Percentiles rank a stretch among this genome's conserved stretches.
These are phyloP conservation scores for Alternaria ethzedia DNA, from an alignment of 2,329 filamentous ascomycete species.

Conservation along the genomic window DNA sequence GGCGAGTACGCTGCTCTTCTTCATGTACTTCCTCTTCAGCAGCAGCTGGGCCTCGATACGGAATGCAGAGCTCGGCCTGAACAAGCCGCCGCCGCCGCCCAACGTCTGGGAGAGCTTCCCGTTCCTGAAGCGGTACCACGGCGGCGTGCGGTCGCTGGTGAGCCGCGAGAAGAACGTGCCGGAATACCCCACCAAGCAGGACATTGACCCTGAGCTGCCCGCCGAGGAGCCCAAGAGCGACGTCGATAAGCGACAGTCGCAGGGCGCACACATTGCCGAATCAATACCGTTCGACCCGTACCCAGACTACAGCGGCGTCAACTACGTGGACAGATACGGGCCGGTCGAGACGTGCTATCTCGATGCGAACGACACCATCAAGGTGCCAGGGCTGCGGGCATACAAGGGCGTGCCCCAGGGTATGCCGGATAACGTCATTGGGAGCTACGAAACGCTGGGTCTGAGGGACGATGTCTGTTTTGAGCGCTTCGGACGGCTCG, in stretches of 20 bases:
- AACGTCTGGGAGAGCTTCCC: conserved; percentile 85
- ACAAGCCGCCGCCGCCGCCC: conserved; percentile 67
- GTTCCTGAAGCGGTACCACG: conserved; percentile 88
- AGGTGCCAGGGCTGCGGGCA: conserved; percentile 73
- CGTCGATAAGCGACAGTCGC: conserved; percentile 41
- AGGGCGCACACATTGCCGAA: conserved; percentile 35
- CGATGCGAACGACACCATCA: conserved; percentile 68
- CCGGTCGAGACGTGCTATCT: conserved; percentile 79
- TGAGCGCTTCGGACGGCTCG: conserved; percentile 85
- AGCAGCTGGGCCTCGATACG: conserved; percentile 75
- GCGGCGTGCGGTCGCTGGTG: conserved; percentile 78
- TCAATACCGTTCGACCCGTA: conserved; percentile 69
- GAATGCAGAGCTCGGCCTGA: conserved; percentile 63
- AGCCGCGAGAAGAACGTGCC: conserved; percentile 70
- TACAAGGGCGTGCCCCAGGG: conserved; percentile 81
- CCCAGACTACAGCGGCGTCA: conserved; percentile 64
- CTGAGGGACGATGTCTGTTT: conserved; percentile 89
- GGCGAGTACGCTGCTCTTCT: conserved; percentile 72
- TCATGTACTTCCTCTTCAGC: conserved; percentile 77
- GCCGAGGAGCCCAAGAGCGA: conserved; percentile 25
- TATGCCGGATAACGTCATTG: conserved; percentile 83
- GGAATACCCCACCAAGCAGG: conserved; percentile 77
- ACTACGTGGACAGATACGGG: conserved; percentile 63
- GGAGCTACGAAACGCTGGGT: conserved; percentile 82
- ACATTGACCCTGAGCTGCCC: conserved; percentile 50